Percentiles rank a stretch among this genome's conserved stretches.
Conservation (phyloP, 108 stramenopile species). For the Cyclotella sp. region DNA sequence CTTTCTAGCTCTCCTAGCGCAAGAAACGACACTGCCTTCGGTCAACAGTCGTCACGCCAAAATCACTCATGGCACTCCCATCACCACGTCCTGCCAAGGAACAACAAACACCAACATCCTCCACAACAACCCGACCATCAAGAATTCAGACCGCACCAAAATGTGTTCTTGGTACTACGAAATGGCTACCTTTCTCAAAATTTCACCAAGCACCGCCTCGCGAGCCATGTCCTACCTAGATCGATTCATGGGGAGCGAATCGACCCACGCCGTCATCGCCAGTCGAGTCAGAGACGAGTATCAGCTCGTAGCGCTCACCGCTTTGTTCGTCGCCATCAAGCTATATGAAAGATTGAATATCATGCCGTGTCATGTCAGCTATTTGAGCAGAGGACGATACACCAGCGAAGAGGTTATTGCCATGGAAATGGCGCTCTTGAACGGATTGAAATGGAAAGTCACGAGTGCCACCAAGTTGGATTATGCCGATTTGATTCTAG, state of each 20-base stretch:
- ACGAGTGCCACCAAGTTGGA: constrained; percentile 37
- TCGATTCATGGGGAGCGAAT: constrained; percentile 46
- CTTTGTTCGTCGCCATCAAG: constrained; percentile 48
- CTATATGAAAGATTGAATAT: constrained; percentile 49
- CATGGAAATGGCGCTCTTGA: constrained; percentile 43
- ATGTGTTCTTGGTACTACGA: constrained; percentile 58
- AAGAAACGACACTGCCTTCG: constrained; percentile 5
- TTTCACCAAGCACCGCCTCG: constrained; percentile 42
- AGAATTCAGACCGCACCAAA: constrained; percentile 43
- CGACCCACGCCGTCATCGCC: not conserved
- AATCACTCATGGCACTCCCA: constrained; percentile 13
- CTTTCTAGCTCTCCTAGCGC: constrained; percentile 29
- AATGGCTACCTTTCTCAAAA: constrained; percentile 51
- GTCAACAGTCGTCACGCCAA: not conserved
- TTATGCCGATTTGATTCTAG: constrained; percentile 34
- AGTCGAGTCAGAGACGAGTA: constrained; percentile 34
- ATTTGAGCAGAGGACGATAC: constrained; percentile 48
- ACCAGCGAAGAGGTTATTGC: constrained; percentile 30
- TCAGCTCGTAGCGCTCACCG: constrained; percentile 46
- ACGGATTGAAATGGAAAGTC: constrained; percentile 46
- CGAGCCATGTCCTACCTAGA: constrained; percentile 44
- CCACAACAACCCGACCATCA: constrained; percentile 15
- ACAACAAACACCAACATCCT: not conserved
- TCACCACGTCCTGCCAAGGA: constrained; percentile 10
- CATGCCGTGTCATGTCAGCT: constrained; percentile 45